Base-by-base conservation (phyloP, 768 basidiomycete genomes). In the Podaxis rugospora region DNA sequence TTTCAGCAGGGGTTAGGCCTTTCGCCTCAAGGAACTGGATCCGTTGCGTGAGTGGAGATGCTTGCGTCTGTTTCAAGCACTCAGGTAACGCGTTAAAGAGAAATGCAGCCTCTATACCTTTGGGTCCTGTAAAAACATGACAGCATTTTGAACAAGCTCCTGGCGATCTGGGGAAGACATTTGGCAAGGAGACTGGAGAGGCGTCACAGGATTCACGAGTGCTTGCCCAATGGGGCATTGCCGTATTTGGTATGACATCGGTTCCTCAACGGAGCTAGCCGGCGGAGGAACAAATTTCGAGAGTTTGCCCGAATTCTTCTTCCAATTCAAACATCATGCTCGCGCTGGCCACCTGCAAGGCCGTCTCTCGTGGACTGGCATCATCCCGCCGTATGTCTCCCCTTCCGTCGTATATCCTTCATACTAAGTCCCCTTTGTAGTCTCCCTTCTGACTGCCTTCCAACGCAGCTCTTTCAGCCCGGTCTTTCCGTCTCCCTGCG, bases 21-120 rank as follows among this genome's bases (percentile, higher is more conserved):
- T 98, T 98, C 5, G 93, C 89, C 68, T 97, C 90, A n/a, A 99
- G 83, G 76, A 98, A 99, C 64, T 92, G 89, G 50, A 98, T 83
- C 55, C 92, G 86, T 71, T 96, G 92, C 0, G 90, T 80, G 28
- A 96, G 75, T 1, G 93, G 80, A 2, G 94, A 91, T 37, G 86
- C 77, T 68, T 89, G 87, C 0, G 89, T 81, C 93, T 96, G 65
- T 44, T 16, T 27, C 42, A 46, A 14, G 55, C 18, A 13, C 13
- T 54, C 27, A 62, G 50, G 25, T 27, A 54, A 47, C 2, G 53
- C 21, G 21, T 39, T 52, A 18, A 37, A 2, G 5, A 56, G 4
- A n/a, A 42, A 6, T 52, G 3, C 28, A 23, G 9, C 40, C 47
- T 51, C 40, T 49, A 55, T 66, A 88, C 94, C 76, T 90, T 90